Percentiles rank a stretch among this genome's conserved stretches.
phyloP scores from a whole-genome alignment of 2,329 filamentous ascomycete genomes.

The Colletotrichum tanaceti region DNA sequence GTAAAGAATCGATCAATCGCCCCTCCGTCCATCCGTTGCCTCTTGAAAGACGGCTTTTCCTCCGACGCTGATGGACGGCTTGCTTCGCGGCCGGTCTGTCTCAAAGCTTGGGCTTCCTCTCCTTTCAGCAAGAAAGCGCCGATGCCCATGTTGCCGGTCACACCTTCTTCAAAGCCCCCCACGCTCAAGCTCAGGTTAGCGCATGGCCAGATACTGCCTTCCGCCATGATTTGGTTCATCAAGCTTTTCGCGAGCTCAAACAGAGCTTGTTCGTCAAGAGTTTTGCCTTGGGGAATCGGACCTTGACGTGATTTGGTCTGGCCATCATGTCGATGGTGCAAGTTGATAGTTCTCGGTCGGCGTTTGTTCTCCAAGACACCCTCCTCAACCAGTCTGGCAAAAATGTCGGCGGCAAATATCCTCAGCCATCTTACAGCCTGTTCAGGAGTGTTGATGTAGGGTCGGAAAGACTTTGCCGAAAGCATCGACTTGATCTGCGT shows the following conservation, averaged over 20 bases:
- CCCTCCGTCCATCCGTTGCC: slow-evolving; percentile 58
- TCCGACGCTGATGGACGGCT: slow-evolving; percentile 15
- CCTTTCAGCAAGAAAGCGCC: slow-evolving; percentile 85
- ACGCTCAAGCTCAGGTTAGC: slow-evolving; percentile 90
- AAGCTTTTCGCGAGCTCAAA: slow-evolving; percentile 82
- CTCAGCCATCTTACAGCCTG: slow-evolving; percentile 87
- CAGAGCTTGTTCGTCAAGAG: slow-evolving; percentile 77
- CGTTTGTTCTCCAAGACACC: slow-evolving; percentile 88
- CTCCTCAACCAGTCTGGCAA: slow-evolving; percentile 88
- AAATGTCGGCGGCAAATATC: slow-evolving; percentile 94
- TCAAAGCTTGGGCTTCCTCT: slow-evolving; percentile 70
- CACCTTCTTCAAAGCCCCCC: slow-evolving; percentile 90
- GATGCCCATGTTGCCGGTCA: slow-evolving; percentile 87
- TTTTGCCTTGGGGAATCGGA: slow-evolving; percentile 80
- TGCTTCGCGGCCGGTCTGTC: slow-evolving; percentile 49
- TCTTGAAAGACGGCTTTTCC: slow-evolving; percentile 50
- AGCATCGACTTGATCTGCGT: slow-evolving; percentile 98
- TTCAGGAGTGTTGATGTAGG: slow-evolving; percentile 80
- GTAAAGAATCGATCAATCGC: slow-evolving; percentile 70
- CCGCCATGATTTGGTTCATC: slow-evolving; percentile 79
- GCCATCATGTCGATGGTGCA: slow-evolving; percentile 81
- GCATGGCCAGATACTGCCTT: slow-evolving; percentile 89
- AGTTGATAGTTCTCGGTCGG: slow-evolving; percentile 84
- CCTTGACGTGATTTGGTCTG: slow-evolving; percentile 80
- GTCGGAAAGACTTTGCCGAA: slow-evolving; percentile 93